Evolutionary conservation across 1,139 yeast genomes (phyloP).

Genomic region (Suhomyces choctaworum): DNA sequence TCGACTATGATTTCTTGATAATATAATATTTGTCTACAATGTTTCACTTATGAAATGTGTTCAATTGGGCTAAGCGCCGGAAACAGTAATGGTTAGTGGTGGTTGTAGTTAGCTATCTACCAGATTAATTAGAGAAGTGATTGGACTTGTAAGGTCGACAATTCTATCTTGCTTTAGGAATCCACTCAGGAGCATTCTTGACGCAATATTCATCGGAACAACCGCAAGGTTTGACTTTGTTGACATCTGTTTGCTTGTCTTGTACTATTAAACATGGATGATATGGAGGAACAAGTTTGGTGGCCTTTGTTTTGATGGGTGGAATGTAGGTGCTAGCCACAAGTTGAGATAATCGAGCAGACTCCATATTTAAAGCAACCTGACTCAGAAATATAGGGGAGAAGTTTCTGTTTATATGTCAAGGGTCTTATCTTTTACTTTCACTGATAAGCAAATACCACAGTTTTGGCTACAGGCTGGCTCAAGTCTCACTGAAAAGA

Average conservation of each 20-base stretch:
- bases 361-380: slow-evolving; percentile 27
- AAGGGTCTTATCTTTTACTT: too few species aligned
- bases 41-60: too few species aligned
- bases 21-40: too few species aligned
- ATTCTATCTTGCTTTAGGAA: slow-evolving; percentile 33
- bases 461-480: too few species aligned
- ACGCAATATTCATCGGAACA: slow-evolving; percentile 48
- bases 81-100: neutral
- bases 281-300: slow-evolving; percentile 34
- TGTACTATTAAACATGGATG: slow-evolving; percentile 50
- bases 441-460: too few species aligned
- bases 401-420: too few species aligned
- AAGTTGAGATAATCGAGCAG: slow-evolving; percentile 27
- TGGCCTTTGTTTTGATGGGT: slow-evolving; percentile 19
- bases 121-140: too few species aligned
- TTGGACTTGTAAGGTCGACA: too few species aligned
- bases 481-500: too few species aligned
- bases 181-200: slow-evolving; percentile 45
- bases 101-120: too few species aligned
- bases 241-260: slow-evolving; percentile 43
- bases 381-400: neutral
- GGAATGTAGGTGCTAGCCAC: slow-evolving; percentile 39
- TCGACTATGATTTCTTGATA: too few species aligned
- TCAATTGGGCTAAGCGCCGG: too few species aligned
- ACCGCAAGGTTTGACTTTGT: slow-evolving; percentile 43